Conservation (phyloP, 257 asterid species). For the Solanum tacnaense region DNA sequence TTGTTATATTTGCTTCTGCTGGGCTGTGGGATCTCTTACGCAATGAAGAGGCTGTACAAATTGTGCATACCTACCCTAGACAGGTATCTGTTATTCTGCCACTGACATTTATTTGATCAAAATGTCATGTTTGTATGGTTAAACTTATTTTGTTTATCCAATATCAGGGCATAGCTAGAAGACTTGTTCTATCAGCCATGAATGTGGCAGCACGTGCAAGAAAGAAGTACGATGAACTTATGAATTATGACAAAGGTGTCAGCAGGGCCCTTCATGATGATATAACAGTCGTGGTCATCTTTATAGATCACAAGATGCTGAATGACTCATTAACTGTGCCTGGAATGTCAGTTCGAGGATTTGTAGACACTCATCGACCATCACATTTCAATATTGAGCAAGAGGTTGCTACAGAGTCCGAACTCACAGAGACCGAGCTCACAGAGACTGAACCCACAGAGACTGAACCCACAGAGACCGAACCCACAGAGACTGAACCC, state of each 20-base stretch:
- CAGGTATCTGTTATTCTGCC: slow-evolving; percentile 17
- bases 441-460: too few relatives aligned
- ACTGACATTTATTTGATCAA: neutral
- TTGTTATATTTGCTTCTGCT: slow-evolving; percentile 76
- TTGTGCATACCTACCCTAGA: slow-evolving; percentile 65
- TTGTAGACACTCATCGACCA: slow-evolving; percentile 36
- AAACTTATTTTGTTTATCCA: neutral
- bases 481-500: too few relatives aligned
- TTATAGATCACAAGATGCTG: slow-evolving; percentile 41
- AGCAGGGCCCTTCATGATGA: slow-evolving; percentile 63
- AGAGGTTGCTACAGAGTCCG: slow-evolving; percentile 5
- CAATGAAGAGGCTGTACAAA: slow-evolving; percentile 65
- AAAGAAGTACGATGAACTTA: slow-evolving; percentile 31
- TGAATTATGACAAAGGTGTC: slow-evolving; percentile 31
- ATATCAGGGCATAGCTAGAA: slow-evolving; percentile 65
- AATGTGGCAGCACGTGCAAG: slow-evolving; percentile 31
- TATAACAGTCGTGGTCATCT: slow-evolving; percentile 58
- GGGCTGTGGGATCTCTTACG: slow-evolving; percentile 84
- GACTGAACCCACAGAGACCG: too few relatives aligned
- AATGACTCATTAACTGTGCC: slow-evolving; percentile 18
- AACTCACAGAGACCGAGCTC: neutral
- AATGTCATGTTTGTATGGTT: neutral
- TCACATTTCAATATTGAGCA: slow-evolving; percentile 31
- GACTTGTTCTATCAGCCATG: slow-evolving; percentile 47
- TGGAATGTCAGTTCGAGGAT: slow-evolving; percentile 47